Evolutionary conservation across 192 early-diverging fungal genomes (phyloP), one percentile per base, ranked within the genome.

Genomic region (Chytriomyces hyalinus): DNA sequence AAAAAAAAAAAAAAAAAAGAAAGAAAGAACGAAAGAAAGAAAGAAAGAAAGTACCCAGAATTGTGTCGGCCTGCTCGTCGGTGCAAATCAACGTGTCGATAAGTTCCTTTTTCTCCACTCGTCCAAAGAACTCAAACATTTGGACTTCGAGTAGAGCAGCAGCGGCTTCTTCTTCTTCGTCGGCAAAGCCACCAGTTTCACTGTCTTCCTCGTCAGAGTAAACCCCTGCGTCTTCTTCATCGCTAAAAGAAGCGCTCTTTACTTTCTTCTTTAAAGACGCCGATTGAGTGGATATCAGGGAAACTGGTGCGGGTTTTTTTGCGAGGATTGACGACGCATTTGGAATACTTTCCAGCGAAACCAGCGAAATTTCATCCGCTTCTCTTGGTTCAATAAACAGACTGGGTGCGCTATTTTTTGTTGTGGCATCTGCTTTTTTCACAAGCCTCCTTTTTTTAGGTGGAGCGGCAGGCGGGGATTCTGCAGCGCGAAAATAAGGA

Each of bases 161-260:
- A 22, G 62, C 49, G 49, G 50, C 75, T 43, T 53, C 57, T 78
- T 77, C 66, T 67, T 63, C 80, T 78, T 68, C 50, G 81, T 70
- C 70, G 45, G n/a, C 28, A 57, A 11, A 50, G 36, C 71, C 83
- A 80, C 28, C 77, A 71, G 20, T 77, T 49, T 59, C 78, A 62
- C 26, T 77, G 66, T 67, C 83, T 77, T 85, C 88, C 74, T 84
- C 88, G 86, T 81, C 85, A 85, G 47, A 83, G 83, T 48, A 44
- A 49, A 26, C 36, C 11, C 22, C 44, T 22, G 49, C 28, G 20
- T 68, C 83, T 46, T 64, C 78, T 49, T 62, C 63, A n/a, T 59
- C 60, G 67, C 20, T 49, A 0, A 47, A 74, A 20, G 67, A 65
- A 20, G 46, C 49, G 48, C 67, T 80, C 72, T 47, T 78, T 17